Evolutionary conservation across 345 rosid species (phyloP), one percentile per base, ranked within the genome.

Genomic region (Cardamine resedifolia): DNA sequence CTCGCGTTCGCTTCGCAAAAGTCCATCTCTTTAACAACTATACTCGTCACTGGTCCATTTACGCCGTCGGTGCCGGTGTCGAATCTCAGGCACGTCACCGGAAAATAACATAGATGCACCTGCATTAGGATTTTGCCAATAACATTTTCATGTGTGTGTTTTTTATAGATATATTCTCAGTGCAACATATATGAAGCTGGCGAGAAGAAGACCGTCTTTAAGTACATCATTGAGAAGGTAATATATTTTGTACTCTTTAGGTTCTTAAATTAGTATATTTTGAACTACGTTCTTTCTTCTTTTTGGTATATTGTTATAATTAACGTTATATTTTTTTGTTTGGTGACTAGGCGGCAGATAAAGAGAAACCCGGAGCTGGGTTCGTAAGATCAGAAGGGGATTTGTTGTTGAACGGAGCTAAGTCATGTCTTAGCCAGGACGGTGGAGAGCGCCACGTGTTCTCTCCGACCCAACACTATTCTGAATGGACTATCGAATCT

Each of bases 131-230:
- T 52, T 44, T 1, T 27, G 15, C 39, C 56, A 12, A 33, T 43
- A 61, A 63, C 11, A 44, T 58, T 24, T 63, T 28, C 64, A 26
- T 23, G 6, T 51, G 64, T 67, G n/a, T n/a, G n/a, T n/a, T 67
- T 36, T 65, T 47, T 21, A 43, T 79, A 96, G 98, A 88, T 96
- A 77, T 86, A 85, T 78, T 96, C 98, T 66, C 95, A 92, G 26
- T 85, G 91, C 84, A 96, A 96, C 82, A 87, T 92, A 77, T 92
- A 96, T 72, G 98, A 96, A 86, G 98, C 96, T 53, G 91, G 89
- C 26, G 83, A 86, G 78, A 96, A 92, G 83, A 92, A 92, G 86
- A 79, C 83, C 36, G 95, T 96, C 10, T 92, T 92, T 55, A 96
- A 92, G 79, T 92, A 92, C 74, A 83, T 85, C n/a, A 83, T 73